Conservation (phyloP, 2,329 filamentous ascomycete species). For the Sordariomycetes sp. region DNA sequence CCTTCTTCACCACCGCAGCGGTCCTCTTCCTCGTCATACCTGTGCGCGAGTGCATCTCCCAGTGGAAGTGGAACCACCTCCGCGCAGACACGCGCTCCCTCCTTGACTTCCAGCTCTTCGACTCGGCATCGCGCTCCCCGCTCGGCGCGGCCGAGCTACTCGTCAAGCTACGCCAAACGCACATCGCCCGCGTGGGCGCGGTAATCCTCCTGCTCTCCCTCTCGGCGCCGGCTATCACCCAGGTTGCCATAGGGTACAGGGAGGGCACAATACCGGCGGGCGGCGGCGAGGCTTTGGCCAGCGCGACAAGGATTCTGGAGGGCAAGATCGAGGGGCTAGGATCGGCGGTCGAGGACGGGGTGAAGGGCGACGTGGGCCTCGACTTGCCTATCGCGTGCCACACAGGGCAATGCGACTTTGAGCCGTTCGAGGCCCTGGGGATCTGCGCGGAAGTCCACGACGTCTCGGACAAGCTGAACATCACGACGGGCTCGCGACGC, state of each 20-base stretch:
- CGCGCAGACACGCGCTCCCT: conserved; percentile 12
- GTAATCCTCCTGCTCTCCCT: conserved; percentile 11
- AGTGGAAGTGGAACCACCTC: conserved; percentile 22
- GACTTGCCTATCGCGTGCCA: conserved; percentile 1
- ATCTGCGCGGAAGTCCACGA: conserved; percentile 14
- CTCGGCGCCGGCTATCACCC: conserved; percentile 7
- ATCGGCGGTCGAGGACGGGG: not conserved
- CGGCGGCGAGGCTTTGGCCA: not conserved
- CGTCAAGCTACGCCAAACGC: conserved; percentile 10
- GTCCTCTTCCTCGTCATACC: conserved; percentile 13
- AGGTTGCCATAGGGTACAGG: conserved; percentile 6
- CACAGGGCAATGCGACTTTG: conserved; percentile 10
- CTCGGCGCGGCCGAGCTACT: conserved; percentile 12
- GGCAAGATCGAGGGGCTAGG: not conserved
- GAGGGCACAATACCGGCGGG: not conserved
- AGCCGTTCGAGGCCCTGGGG: conserved; percentile 13
- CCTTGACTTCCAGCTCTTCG: conserved; percentile 16
- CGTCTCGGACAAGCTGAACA: conserved; percentile 11
- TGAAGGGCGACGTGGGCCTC: not conserved
- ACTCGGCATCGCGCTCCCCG: conserved; percentile 14
- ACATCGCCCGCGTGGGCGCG: conserved; percentile 14
- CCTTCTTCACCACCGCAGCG: conserved; percentile 16
- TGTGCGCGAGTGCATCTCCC: conserved; percentile 15
- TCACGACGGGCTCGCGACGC: conserved; percentile 8
- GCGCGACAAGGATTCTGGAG: not conserved